phyloP scores from a whole-genome alignment of 331 rosid genomes.

The Stylosanthes scabra region DNA sequence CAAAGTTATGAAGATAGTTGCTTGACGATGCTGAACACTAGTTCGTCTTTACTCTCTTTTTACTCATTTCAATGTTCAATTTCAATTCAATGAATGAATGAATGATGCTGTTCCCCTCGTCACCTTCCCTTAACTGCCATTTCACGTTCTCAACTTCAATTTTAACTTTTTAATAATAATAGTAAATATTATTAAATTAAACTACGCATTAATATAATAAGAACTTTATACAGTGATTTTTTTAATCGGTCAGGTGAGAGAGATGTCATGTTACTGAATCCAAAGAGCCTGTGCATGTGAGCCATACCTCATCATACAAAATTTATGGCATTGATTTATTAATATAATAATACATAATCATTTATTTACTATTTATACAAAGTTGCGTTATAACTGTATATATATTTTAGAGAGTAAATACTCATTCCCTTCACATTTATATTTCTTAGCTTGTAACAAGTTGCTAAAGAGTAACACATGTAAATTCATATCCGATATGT shows the following conservation, averaged over 20 bases:
- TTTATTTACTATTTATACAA: not conserved
- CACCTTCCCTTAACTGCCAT: not conserved
- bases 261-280: not conserved
- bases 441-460: too few species aligned
- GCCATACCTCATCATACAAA: not conserved
- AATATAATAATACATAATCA: not conserved
- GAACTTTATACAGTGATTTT: not conserved
- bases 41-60: constrained; percentile 48
- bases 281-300: not conserved
- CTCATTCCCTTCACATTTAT: too few species aligned
- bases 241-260: not conserved
- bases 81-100: not conserved
- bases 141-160: constrained; percentile 13
- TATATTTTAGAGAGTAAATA: too few species aligned
- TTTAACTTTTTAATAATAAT: not conserved
- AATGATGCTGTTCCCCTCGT: not conserved
- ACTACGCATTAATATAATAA: not conserved
- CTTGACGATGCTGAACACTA: constrained; percentile 52
- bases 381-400: too few species aligned
- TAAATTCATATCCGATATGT: too few species aligned
- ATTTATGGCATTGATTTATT: not conserved
- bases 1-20: constrained; percentile 19
- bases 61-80: constrained; percentile 31
- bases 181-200: not conserved
- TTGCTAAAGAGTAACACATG: too few species aligned